phyloP scores from a whole-genome alignment of 2,329 filamentous ascomycete genomes.

The Trichoderma citrinoviride region DNA sequence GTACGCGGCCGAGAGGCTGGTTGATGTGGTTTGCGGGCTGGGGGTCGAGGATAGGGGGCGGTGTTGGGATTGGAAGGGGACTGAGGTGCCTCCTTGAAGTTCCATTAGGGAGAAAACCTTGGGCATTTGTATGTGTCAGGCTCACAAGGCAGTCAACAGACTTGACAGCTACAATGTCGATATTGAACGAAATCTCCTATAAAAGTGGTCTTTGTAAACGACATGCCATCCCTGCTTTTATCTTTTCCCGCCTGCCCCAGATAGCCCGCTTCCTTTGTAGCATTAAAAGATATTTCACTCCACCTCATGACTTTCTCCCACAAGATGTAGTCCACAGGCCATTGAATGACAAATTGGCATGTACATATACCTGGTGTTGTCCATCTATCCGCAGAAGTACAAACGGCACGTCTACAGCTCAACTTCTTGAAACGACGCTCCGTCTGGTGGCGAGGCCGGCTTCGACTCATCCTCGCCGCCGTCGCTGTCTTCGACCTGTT shows the following conservation, averaged over 20 bases:
- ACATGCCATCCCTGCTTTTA: neutral
- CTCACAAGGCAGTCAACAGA: neutral
- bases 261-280: neutral
- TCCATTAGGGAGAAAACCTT: too few species aligned
- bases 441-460: constrained; percentile 50
- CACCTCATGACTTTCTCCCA: neutral
- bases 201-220: neutral
- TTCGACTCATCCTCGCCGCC: constrained; percentile 39
- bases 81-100: constrained; percentile 57
- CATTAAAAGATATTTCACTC: neutral
- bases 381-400: neutral
- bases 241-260: neutral
- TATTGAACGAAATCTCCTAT: neutral
- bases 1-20: constrained; percentile 63
- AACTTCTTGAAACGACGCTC: constrained; percentile 63
- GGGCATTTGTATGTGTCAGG: neutral
- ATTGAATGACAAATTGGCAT: neutral
- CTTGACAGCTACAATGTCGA: neutral
- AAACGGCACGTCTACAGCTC: constrained; percentile 45
- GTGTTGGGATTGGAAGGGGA: constrained; percentile 68
- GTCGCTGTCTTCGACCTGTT: constrained; percentile 22
- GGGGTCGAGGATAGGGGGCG: constrained; percentile 53
- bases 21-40: constrained; percentile 56
- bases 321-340: neutral
- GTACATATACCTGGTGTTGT: neutral